Evolutionary conservation across 192 early-diverging fungal species (phyloP), one percentile per base, ranked within the genome.

Genomic region (Entophlyctis helioformis): DNA sequence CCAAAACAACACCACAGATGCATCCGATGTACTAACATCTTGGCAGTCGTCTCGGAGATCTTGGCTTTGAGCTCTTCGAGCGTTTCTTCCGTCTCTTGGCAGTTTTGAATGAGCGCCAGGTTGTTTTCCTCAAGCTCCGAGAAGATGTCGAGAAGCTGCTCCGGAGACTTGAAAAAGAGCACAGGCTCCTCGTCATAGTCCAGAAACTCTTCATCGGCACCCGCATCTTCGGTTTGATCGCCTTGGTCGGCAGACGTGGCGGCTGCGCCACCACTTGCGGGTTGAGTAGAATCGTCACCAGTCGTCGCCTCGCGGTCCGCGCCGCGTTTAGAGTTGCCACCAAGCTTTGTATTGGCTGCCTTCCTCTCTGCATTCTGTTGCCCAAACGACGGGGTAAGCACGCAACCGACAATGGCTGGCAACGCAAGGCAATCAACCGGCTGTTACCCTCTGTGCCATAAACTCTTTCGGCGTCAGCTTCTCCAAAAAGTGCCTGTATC

Each of bases 121-220:
- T 77, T 77, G 51, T 71, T 77, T 44, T 77, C 74, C 45, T 77
- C 74, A 24, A 77, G 62, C 55, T 77, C 74, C 5, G 71, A 55
- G 54, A 72, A 77, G 16, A 77, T 57, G 48, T 74, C 71, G 21
- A 77, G 51, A 10, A 77, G 44, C 47, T 77, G 71, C 45, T 73
- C 60, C 8, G 74, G 71, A 13, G 54, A 40, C 39, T 66, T 69
- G 54, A 77, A 77, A 40, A 48, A 74, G 1, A 77, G 39, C 12
- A 56, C 39, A 3, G 69, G 42, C 32, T 59, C 60, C 26, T 65
- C 64, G 13, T 59, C 63, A 1, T 62, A 57, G 45, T 56, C 42
- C 48, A 25, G 49, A 20, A 27, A 42, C 37, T 53, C 51, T 22
- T 56, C 49, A 18, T 26, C 36, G 13, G 13, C 51, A 3, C 35